Base-by-base conservation (phyloP, 1,139 yeast genomes). In the Blastobotrys elegans region DNA sequence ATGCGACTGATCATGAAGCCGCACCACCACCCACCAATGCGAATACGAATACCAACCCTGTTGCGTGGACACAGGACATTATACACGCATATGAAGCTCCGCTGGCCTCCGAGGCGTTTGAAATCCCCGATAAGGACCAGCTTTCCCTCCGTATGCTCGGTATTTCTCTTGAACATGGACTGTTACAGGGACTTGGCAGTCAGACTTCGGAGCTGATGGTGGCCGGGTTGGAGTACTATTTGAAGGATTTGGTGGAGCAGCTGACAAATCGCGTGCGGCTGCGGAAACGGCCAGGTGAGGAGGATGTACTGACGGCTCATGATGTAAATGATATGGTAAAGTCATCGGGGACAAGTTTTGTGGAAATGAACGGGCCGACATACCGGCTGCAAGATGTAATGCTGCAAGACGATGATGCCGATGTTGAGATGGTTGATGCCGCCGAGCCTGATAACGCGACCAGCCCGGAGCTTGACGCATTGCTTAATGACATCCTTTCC, bases 1-100 rank as follows among this genome's bases (percentile, higher is more conserved):
- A n/a, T 14, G 35, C 43, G 11, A 17, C 43, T 40, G 11, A 35
- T 4, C 26, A 38, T 4, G 34, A 13, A 4, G 10, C 16, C 31
- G 44, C 13, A 14, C 45, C n/a, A 20, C 45, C 14, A 14, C 30
- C 49, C 17, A 43, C 44, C 20, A 34, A 43, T 34, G 49, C 47
- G 29, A 42, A 80, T 24, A 24, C 27, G 10, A 24, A 24, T 24
- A 24, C 27, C 5, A 24, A 24, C 65, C 70, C 89, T 56, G 76
- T 80, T 47, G 84, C 84, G 57, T 89, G 96, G 95, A 89, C 94
- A 26, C 96, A 89, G 64, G 98, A 94, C 63, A 89, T 92, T 22
- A 77, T 84, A 44, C 90, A 84, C 61, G 95, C 95, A n/a, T 79
- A 88, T 48, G 88, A 87, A 57, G 80, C 94, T 2, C 95, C 95